Evolutionary conservation across 1,284 basidiomycete genomes (phyloP).

Genomic region (Mycosarcoma mackinlayi): DNA sequence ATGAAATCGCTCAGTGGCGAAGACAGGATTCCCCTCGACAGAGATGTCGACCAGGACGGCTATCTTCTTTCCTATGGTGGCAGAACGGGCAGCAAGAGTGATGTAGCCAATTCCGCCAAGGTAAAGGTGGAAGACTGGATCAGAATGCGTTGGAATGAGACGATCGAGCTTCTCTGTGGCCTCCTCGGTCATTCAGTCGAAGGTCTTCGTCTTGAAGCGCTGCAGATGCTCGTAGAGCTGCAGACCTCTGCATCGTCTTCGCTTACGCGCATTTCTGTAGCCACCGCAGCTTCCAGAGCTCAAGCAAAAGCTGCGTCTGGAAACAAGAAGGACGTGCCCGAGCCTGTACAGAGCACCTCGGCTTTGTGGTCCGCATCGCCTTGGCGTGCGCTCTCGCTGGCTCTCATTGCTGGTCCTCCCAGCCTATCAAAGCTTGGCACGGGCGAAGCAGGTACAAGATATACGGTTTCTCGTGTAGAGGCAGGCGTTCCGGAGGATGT

Average conservation of each 20-base stretch:
- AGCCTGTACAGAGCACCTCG: slow-evolving; percentile 1
- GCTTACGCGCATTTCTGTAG: slow-evolving; percentile 22
- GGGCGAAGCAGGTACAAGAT: slow-evolving; percentile 38
- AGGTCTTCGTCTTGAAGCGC: slow-evolving; percentile 31
- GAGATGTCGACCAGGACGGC: slow-evolving; percentile 42
- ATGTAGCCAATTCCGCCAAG: slow-evolving; percentile 3
- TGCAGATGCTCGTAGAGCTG: slow-evolving; percentile 44
- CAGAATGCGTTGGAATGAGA: slow-evolving; percentile 59
- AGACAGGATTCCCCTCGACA: slow-evolving; percentile 42
- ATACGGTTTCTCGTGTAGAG: slow-evolving; percentile 21
- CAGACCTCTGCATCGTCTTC: slow-evolving; percentile 42
- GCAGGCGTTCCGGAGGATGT: slow-evolving; percentile 53
- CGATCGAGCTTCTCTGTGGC: slow-evolving; percentile 49
- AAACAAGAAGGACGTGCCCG: slow-evolving; percentile 14
- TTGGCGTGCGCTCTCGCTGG: slow-evolving; percentile 44
- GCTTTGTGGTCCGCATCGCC: slow-evolving; percentile 49
- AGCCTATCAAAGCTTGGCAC: slow-evolving; percentile 30
- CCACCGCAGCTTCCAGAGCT: slow-evolving; percentile 11
- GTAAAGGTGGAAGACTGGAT: slow-evolving; percentile 56
- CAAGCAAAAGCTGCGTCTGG: slow-evolving; percentile 3
- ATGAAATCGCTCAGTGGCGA: slow-evolving; percentile 45
- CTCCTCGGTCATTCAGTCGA: slow-evolving; percentile 43
- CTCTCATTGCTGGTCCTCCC: slow-evolving; percentile 49
- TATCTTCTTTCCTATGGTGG: slow-evolving; percentile 35
- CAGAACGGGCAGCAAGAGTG: slow-evolving; percentile 15